Evolutionary conservation across 345 rosid genomes (phyloP), one percentile per base, ranked within the genome.

Genomic region (Eucalyptus urophylla): DNA sequence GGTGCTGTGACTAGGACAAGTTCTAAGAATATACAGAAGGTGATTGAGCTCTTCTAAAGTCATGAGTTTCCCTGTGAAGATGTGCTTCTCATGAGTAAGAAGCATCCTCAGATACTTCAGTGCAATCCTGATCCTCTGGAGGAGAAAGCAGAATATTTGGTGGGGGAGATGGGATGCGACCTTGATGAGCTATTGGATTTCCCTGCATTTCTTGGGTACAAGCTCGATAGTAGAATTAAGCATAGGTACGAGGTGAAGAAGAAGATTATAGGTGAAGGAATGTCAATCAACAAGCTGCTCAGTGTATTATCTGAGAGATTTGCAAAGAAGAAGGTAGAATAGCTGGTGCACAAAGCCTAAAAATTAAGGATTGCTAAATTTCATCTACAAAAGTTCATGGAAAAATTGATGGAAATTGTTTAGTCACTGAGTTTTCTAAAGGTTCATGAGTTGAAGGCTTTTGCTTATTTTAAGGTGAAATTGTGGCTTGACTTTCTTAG

Each of bases 151-250:
- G 95, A 95, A 89, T 97, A 95, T 90, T 93, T 96, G 92, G 89
- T 93, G 60, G 96, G 89, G 87, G 96, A 90, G 88, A 96, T 95
- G 98, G 97, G 95, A 17, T 95, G 97, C 12, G 96, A 95, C 88
- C 92, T 95, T 25, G 93, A 93, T 19, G 97, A 96, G 90, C 93
- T 96, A 54, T 89, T 95, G 80, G 90, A 96, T 67, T 96, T 97
- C 90, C 99, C 98, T 90, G 96, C 97, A 53, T 97, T 95, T 93
- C 95, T 95, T 11, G 97, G 97, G 33, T 97, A 97, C 92, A 94
- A 94, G 90, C 95, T 97, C 51, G 94, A 95, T 91, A 92, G 92
- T 88, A 93, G 99, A 92, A 96, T 97, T 90, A 96, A 96, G 91
- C 96, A 91, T 89, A 89, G 97, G 90, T 95, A 93, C 49, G 96